These are phyloP conservation scores for Penicillium ucsense DNA, from an alignment of 495 filamentous ascomycete species.

Conservation along the genomic window DNA sequence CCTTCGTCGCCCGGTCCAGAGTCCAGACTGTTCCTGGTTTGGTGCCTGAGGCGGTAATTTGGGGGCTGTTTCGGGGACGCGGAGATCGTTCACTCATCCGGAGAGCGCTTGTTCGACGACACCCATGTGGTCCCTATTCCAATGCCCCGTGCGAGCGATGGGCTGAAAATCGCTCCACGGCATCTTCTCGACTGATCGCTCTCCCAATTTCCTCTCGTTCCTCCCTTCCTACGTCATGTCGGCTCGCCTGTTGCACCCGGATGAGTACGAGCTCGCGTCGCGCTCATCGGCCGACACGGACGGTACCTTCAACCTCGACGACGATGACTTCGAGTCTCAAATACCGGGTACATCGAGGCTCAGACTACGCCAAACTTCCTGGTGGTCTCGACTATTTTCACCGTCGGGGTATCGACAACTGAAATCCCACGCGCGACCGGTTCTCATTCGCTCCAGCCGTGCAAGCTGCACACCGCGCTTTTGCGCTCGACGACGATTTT, in stretches of 20 bases:
- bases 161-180: background rate
- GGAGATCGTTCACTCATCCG: too few species aligned
- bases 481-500: constrained; percentile 54
- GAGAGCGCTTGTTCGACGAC: too few species aligned
- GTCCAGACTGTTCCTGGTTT: background rate
- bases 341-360: constrained; percentile 20
- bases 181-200: background rate
- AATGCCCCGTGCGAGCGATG: background rate
- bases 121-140: background rate
- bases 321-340: constrained; percentile 41
- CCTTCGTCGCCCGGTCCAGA: background rate
- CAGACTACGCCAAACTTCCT: constrained; percentile 12
- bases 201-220: background rate
- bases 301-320: constrained; percentile 39
- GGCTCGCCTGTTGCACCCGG: constrained; percentile 30
- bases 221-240: constrained; percentile 22
- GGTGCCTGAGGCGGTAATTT: background rate
- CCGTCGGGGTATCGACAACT: constrained; percentile 27
- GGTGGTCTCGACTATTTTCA: constrained; percentile 21
- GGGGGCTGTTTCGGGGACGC: background rate
- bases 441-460: constrained; percentile 16
- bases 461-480: constrained; percentile 24
- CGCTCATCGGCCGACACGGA: constrained; percentile 37
- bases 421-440: constrained; percentile 19
- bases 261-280: constrained; percentile 38